A percentile compares a stretch with the other conserved stretches of the same genome.
These are phyloP conservation scores for Populus alba DNA, from an alignment of 345 rosid genomes.

Conservation along the genomic window DNA sequence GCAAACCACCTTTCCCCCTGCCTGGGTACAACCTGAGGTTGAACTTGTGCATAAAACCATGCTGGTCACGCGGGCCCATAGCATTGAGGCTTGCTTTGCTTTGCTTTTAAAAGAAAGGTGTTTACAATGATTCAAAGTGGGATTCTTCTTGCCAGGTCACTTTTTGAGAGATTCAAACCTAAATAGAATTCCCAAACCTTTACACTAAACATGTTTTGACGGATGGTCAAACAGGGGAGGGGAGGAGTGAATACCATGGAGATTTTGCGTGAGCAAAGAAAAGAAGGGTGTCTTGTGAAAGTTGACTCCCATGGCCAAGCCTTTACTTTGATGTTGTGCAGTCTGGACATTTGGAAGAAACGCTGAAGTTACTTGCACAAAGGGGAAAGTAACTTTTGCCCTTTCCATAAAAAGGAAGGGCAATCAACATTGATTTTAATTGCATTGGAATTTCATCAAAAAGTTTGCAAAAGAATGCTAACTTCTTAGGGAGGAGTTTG, in stretches of 20 bases:
- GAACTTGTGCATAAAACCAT: neutral
- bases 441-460: neutral
- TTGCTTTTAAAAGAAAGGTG: too few relatives aligned
- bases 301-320: accelerated
- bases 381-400: neutral
- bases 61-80: neutral
- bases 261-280: accelerated
- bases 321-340: accelerated
- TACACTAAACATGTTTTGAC: neutral
- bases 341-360: accelerated
- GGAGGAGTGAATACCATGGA: accelerated
- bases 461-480: accelerated
- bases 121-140: too few relatives aligned
- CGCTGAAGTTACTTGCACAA: accelerated
- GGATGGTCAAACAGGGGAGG: too few relatives aligned
- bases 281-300: accelerated
- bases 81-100: accelerated
- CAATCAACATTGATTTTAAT: neutral
- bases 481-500: neutral
- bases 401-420: neutral
- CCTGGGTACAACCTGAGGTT: neutral
- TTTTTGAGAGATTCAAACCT: neutral
- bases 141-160: too few relatives aligned
- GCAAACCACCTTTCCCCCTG: too few relatives aligned
- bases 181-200: neutral